Evolutionary conservation across 2,329 filamentous ascomycete genomes (phyloP).

Genomic region (Cephalotrichum gorgonifer): DNA sequence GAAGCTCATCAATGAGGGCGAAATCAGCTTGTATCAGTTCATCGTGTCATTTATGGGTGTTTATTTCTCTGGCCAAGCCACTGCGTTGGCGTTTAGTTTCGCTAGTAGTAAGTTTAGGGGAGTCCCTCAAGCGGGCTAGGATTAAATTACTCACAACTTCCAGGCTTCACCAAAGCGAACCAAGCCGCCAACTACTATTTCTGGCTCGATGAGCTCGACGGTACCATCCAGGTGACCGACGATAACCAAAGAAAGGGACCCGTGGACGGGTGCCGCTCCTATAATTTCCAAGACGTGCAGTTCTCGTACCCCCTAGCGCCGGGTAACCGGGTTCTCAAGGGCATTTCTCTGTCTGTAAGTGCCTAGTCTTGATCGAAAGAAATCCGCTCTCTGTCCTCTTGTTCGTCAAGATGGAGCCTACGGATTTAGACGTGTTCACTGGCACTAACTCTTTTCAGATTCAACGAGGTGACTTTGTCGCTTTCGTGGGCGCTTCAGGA

Average conservation of each 20-base stretch:
- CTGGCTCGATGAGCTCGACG: slow-evolving; percentile 22
- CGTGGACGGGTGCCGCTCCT: slow-evolving; percentile 25
- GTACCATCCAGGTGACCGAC: slow-evolving; percentile 2
- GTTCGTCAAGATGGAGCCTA: background rate
- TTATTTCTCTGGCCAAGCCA: slow-evolving; percentile 19
- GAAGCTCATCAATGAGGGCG: slow-evolving; percentile 12
- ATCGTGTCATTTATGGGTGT: slow-evolving; percentile 31
- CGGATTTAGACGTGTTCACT: too few species aligned
- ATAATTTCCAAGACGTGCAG: slow-evolving; percentile 35
- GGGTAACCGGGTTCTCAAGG: slow-evolving; percentile 22
- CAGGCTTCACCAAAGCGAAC: slow-evolving; percentile 36
- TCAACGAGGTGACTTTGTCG: slow-evolving; percentile 35
- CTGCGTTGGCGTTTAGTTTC: slow-evolving; percentile 16
- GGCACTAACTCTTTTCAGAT: slow-evolving; percentile 16
- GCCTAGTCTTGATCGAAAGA: slow-evolving; percentile 9
- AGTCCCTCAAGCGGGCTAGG: background rate
- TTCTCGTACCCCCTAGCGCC: slow-evolving; percentile 46
- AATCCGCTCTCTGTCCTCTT: slow-evolving; percentile 15
- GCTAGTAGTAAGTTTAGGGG: slow-evolving; percentile 18
- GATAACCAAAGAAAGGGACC: slow-evolving; percentile 15
- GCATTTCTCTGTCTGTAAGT: slow-evolving; percentile 22
- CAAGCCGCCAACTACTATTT: slow-evolving; percentile 37
- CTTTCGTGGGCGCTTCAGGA: slow-evolving; percentile 46
- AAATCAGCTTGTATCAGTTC: slow-evolving; percentile 25
- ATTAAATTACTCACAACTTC: background rate